These are phyloP conservation scores for Parasitella parasitica DNA, from an alignment of 371 early-diverging fungal species.

Conservation along the genomic window DNA sequence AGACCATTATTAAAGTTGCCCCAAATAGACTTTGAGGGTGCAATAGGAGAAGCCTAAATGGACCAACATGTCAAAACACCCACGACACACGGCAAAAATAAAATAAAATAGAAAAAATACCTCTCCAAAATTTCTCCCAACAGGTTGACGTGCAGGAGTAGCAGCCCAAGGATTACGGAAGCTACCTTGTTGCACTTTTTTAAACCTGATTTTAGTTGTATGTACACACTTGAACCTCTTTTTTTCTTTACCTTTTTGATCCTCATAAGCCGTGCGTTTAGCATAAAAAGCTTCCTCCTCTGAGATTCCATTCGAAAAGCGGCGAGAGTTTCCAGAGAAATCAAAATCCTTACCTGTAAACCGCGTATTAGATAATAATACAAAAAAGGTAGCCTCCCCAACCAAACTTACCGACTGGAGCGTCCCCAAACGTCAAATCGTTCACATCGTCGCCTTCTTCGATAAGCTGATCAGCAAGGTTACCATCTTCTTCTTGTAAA, in stretches of 20 bases:
- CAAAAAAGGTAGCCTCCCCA: not conserved
- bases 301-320: constrained; percentile 47
- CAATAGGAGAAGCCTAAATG: constrained; percentile 24
- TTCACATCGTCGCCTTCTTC: constrained; percentile 81
- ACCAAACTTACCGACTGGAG: constrained; percentile 44
- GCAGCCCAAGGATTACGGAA: constrained; percentile 25
- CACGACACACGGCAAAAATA: too few species aligned
- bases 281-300: constrained; percentile 57
- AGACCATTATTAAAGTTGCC: constrained; percentile 40
- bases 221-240: not conserved
- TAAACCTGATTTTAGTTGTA: not conserved
- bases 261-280: constrained; percentile 32
- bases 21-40: constrained; percentile 40
- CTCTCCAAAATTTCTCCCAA: constrained; percentile 26
- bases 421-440: constrained; percentile 84
- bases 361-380: constrained; percentile 4
- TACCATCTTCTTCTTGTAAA: constrained; percentile 45
- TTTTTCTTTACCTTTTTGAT: constrained; percentile 12
- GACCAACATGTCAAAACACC: not conserved
- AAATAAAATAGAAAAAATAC: too few species aligned
- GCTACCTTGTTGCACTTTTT: not conserved
- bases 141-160: constrained; percentile 8
- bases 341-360: constrained; percentile 67
- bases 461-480: constrained; percentile 58
- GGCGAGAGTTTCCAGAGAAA: constrained; percentile 64